Evolutionary conservation across 805 yeast species (phyloP).

Genomic region (Wickerhamomyces xylosicus): DNA sequence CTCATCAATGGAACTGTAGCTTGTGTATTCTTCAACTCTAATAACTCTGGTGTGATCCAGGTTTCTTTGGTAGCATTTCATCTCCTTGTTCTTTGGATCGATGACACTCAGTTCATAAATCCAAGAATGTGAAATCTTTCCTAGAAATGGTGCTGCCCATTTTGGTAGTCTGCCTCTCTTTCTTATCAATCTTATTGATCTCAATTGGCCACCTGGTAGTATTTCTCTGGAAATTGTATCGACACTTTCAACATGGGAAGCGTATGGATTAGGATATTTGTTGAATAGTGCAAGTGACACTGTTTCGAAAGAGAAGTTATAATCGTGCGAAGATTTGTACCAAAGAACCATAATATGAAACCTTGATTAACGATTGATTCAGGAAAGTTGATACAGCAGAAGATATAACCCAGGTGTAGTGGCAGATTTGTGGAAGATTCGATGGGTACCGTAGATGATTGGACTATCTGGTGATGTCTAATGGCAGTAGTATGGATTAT

Average conservation of each 20-base stretch:
- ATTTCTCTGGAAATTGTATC: slow-evolving; percentile 62
- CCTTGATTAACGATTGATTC: too few species aligned
- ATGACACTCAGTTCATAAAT: slow-evolving; percentile 70
- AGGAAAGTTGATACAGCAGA: too few species aligned
- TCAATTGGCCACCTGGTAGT: slow-evolving; percentile 52
- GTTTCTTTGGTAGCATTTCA: slow-evolving; percentile 70
- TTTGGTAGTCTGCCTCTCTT: slow-evolving; percentile 75
- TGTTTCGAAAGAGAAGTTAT: slow-evolving; percentile 55
- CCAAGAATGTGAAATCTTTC: slow-evolving; percentile 64
- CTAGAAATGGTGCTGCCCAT: slow-evolving; percentile 70
- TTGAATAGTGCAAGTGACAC: slow-evolving; percentile 71
- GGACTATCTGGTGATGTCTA: too few species aligned
- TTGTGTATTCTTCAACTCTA: slow-evolving; percentile 67
- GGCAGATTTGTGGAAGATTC: too few species aligned
- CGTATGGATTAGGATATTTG: slow-evolving; percentile 67
- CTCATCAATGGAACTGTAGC: slow-evolving; percentile 30
- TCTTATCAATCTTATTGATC: slow-evolving; percentile 62
- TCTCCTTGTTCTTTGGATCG: slow-evolving; percentile 42
- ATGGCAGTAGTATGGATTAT: too few species aligned
- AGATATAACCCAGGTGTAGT: too few species aligned
- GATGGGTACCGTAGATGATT: too few species aligned
- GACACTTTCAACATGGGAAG: slow-evolving; percentile 73
- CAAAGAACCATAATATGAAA: slow-evolving; percentile 50
- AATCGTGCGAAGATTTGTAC: slow-evolving; percentile 45
- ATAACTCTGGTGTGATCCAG: slow-evolving; percentile 75